Conservation (phyloP, 2,329 filamentous ascomycete species). For the Ascochyta viciae-villosae region DNA sequence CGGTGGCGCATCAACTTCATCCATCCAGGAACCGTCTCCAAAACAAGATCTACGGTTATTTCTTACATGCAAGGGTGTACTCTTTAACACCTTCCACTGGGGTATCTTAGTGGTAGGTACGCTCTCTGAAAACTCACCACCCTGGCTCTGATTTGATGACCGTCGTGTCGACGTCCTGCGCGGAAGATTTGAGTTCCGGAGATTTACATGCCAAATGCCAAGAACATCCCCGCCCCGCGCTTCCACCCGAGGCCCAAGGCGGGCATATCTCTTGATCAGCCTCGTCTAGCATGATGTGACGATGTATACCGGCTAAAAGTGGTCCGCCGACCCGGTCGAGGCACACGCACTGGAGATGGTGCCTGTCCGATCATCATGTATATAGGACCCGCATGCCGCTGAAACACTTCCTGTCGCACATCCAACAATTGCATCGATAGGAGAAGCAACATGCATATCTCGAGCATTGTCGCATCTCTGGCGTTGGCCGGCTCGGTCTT, state of each 20-base stretch:
- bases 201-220: neutral
- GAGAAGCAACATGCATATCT: constrained; percentile 33
- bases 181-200: neutral
- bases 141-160: neutral
- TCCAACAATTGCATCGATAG: neutral
- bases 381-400: constrained; percentile 6
- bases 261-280: constrained; percentile 6
- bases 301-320: constrained; percentile 18
- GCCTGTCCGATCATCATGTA: constrained; percentile 5
- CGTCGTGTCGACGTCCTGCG: too few species aligned
- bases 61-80: too few species aligned
- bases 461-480: constrained; percentile 32
- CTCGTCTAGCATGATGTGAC: neutral
- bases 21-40: neutral
- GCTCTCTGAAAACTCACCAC: neutral
- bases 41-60: neutral
- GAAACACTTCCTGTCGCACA: constrained; percentile 5
- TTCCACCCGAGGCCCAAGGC: constrained; percentile 18
- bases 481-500: constrained; percentile 31
- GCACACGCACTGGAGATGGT: neutral
- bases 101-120: neutral
- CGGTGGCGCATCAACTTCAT: neutral
- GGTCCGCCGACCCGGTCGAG: constrained; percentile 22
- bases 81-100: neutral
- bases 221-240: constrained; percentile 6